A percentile compares a stretch with the other conserved stretches of the same genome.
Evolutionary conservation across 495 filamentous ascomycete genomes (phyloP).

Genomic region (Lepidopterella palustris): DNA sequence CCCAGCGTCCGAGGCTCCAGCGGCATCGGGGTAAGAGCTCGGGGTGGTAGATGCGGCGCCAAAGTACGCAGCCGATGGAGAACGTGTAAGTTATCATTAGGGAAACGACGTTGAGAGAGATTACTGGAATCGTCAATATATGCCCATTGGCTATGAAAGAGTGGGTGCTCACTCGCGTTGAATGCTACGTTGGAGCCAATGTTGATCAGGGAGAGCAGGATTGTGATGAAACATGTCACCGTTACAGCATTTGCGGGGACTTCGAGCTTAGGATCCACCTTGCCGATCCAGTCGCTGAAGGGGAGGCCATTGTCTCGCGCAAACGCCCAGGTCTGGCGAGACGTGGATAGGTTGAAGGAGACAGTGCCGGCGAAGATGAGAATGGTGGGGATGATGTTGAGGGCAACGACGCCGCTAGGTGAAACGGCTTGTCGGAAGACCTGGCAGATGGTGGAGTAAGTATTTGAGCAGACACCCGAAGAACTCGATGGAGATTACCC

Average conservation of each 20-base stretch:
- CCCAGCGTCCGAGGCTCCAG: slow-evolving; percentile 28
- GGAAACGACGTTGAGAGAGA: slow-evolving; percentile 35
- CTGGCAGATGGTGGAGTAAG: slow-evolving; percentile 10
- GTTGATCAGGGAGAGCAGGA: slow-evolving; percentile 54
- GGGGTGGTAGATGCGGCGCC: slow-evolving; percentile 22
- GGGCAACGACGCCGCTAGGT: slow-evolving; percentile 42
- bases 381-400: slow-evolving; percentile 47
- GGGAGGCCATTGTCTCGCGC: slow-evolving; percentile 51
- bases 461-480: slow-evolving; percentile 26
- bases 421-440: slow-evolving; percentile 47
- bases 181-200: slow-evolving; percentile 52
- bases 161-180: slow-evolving; percentile 36
- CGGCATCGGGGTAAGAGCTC: slow-evolving; percentile 26
- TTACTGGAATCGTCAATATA: slow-evolving; percentile 28
- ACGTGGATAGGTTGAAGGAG: slow-evolving; percentile 50
- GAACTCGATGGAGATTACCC: slow-evolving; percentile 30
- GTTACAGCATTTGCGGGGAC: slow-evolving; percentile 49
- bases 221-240: slow-evolving; percentile 43
- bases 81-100: slow-evolving; percentile 20
- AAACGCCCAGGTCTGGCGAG: slow-evolving; percentile 54
- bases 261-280: slow-evolving; percentile 35
- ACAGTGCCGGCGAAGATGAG: slow-evolving; percentile 45
- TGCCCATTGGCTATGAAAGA: slow-evolving; percentile 21
- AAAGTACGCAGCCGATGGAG: slow-evolving; percentile 27
- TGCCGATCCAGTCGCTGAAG: slow-evolving; percentile 45